Evolutionary conservation across 768 basidiomycete genomes (phyloP), one percentile per base, ranked within the genome.

Genomic region (Mycena epipterygia): DNA sequence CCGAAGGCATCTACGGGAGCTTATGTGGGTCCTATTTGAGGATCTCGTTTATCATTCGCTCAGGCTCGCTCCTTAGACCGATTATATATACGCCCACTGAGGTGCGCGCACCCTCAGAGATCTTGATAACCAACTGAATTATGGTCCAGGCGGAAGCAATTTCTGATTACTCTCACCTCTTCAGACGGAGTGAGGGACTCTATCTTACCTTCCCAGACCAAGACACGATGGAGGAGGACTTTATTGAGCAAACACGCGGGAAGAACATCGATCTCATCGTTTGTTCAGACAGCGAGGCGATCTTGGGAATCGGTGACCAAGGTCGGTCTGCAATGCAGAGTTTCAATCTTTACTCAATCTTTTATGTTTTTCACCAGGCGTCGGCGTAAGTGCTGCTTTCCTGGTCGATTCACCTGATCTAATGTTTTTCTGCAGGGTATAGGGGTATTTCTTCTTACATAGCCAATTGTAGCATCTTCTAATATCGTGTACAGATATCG

Each of bases 31-130:
- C 3, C 21, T 27, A n/a, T 13, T 69, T 5, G 21, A 23, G 7
- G 35, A 17, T 23, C 19, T 11, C 17, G 30, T 46, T 23, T 35
- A 2, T 8, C 16, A 7, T 17, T 52, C 48, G 35, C 49, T 59
- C 27, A 33, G 16, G 17, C 39, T 13, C 25, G 41, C 48, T 29
- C 25, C 21, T 6, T n/a, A 73, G 72, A 21, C 84, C 87, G 5
- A 90, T 96, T 69, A 90, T 95, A 62, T 96, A 96, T 73, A 96
- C 94, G 0, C 94, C 94, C 5, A 94, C 93, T 5, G 88, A 92
- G 86, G 91, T 91, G 62, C 46, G 85, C 5, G 48, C 21, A 33
- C 29, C 19, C n/a, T 75, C 0, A 5, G 7, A n/a, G 29, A 35
- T 63, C 27, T 37, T 46, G 32, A n/a, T 42, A n/a, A 19, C 30